Evolutionary conservation across 73 alveolate genomes (phyloP).

Genomic region (Paramecium pentaurelia): DNA sequence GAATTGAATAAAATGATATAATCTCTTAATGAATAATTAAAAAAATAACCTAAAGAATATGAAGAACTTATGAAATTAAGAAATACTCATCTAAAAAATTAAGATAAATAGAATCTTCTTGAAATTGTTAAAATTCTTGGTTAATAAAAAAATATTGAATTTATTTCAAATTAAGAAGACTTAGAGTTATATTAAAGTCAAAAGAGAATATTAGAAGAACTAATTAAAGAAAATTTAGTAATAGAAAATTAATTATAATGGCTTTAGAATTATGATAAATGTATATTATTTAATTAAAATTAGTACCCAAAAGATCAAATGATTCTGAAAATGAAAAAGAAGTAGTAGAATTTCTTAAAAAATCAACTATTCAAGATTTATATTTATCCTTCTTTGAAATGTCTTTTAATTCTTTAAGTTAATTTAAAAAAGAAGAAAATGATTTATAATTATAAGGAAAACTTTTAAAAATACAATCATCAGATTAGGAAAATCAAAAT

Average conservation of each 20-base stretch:
- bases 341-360: background rate
- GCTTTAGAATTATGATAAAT: background rate
- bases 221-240: background rate
- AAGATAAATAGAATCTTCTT: background rate
- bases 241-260: background rate
- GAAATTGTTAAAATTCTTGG: background rate
- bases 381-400: background rate
- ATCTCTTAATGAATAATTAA: background rate
- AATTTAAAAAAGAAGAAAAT: background rate
- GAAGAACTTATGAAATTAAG: background rate
- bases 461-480: background rate
- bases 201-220: background rate
- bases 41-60: background rate
- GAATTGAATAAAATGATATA: background rate
- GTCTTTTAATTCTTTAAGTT: background rate
- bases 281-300: background rate
- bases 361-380: background rate
- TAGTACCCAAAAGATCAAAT: background rate
- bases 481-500: background rate
- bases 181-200: background rate
- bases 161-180: background rate
- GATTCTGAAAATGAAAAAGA: background rate
- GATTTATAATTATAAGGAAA: background rate
- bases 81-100: background rate
- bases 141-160: background rate